Base-by-base conservation (phyloP, 225 moss, liverwort and hornwort species). In the Physcomitrium patens region DNA sequence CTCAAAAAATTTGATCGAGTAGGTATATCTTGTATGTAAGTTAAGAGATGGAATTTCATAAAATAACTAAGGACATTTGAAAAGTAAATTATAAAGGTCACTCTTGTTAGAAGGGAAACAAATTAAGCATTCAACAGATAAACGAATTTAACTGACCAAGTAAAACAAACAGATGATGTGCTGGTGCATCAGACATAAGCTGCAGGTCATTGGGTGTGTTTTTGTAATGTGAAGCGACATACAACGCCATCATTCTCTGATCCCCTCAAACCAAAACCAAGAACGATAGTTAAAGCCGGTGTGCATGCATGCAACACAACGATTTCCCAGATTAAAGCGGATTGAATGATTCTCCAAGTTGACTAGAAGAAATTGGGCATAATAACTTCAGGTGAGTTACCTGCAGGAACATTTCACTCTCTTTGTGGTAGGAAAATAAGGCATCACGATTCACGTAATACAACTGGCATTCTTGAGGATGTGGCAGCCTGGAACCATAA, bases 221-320 rank as follows among this genome's bases (percentile, higher is more conserved):
- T 83, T 97, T 97, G 82, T 97, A 97, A 72, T 94, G 97, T 43
- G 97, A 97, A 19, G 93, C 97, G 20, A 97, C 97, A 77, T 97
- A 97, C 9, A 97, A 83, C 8, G 96, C 96, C 96, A 94, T 91
- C 94, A 97, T 93, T 76, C 90, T 83, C 96, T 96, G 79, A 66
- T 53, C 16, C 42, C 70, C 69, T 14, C 72, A 68, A 80, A 68
- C 46, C 24, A 68, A 62, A 69, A 69, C 58, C 71, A 63, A 63
- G 67, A 0, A 70, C 45, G 67, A 24, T 27, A 8, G 43, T 61
- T 56, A 41, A 14, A 46, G 15, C 20, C 42, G 63, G 47, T 47
- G 59, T 44, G 63, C 37, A 46, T 43, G 37, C 28, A 64, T 13
- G 37, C 37, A 9, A 50, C 10, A 52, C 54, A 22, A 3, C 20